Conservation (phyloP, 257 asterid species). For the Coffea eugenioides region DNA sequence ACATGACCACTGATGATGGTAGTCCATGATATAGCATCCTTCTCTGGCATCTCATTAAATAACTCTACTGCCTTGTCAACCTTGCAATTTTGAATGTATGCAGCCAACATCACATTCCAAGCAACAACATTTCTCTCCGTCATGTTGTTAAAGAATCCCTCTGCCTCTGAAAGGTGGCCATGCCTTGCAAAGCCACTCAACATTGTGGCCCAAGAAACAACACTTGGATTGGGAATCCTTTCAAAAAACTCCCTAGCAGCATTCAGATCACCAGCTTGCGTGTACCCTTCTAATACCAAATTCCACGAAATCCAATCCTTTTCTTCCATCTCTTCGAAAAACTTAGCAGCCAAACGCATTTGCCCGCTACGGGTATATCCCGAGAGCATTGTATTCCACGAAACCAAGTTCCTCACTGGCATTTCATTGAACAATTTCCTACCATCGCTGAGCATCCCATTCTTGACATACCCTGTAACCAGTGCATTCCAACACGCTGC, state of each 20-base stretch:
- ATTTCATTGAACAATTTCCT: constrained; percentile 30
- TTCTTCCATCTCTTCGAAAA: constrained; percentile 33
- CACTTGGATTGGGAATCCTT: constrained; percentile 29
- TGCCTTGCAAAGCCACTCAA: constrained; percentile 34
- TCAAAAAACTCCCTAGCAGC: constrained; percentile 30
- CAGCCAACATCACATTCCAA: constrained; percentile 47
- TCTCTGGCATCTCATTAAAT: constrained; percentile 32
- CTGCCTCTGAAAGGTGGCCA: constrained; percentile 28
- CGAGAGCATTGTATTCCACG: constrained; percentile 39
- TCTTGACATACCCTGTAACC: constrained; percentile 42
- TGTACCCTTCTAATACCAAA: constrained; percentile 30
- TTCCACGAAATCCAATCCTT: constrained; percentile 38
- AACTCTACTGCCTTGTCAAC: constrained; percentile 29
- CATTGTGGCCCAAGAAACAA: constrained; percentile 39
- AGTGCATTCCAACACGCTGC: constrained; percentile 50
- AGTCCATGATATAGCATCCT: constrained; percentile 35
- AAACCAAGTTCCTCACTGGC: constrained; percentile 33
- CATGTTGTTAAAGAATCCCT: constrained; percentile 29
- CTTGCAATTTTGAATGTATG: constrained; percentile 29
- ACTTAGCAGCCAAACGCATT: constrained; percentile 30
- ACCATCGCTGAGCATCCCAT: constrained; percentile 33
- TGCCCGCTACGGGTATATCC: constrained; percentile 36
- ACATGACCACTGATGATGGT: constrained; percentile 33
- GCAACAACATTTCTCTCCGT: constrained; percentile 30
- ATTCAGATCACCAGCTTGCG: constrained; percentile 30